Base-by-base conservation (phyloP, 768 basidiomycete genomes). In the Suillus spraguei region DNA sequence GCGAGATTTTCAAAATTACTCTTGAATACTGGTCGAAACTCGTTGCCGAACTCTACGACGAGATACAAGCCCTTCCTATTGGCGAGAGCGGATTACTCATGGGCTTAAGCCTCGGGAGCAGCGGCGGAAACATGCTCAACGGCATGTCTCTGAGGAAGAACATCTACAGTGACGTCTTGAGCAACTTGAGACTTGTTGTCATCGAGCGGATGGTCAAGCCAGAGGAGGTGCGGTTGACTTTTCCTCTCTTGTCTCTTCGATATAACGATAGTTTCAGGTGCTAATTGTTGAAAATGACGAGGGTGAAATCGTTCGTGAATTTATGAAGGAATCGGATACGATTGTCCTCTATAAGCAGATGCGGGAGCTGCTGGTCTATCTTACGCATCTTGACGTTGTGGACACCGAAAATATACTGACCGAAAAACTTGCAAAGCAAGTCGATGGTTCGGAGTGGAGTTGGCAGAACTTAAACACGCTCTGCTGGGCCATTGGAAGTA, bases 131-230 rank as follows among this genome's bases (percentile, higher is more conserved):
- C 66, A 85, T 92, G 85, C 78, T 93, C 32, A 87, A 85, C 65
- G 89, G 90, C 56, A 87, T 92, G 81, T 85, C 90, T 3, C 74
- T 96, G 68, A 81, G 97, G 69, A 96, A 98, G 83, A 94, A 94
- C 74, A 92, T 97, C 64, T 99, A 99, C 73, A 89, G 89, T 65
- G 96, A 99, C 68, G 95, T 99, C 13, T 80, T 99, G 60, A 95
- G 92, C 36, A 97, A 99, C 74, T 75, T 99, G 69, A 86, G 97
- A 50, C 77, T 98, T 64, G 97, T 99, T 52, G 95, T 99, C 71
- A 97, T 99, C 69, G 97, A 98, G 78, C 86, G 94, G 70, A 99
- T 99, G 97, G 97, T 98, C 67, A 99, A 99, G 75, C 97, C 97
- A 5, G 97, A 99, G 76, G 97, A 99, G 86, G 97, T 95, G 64